Evolutionary conservation across 1,139 yeast genomes (phyloP), one percentile per base, ranked within the genome.

Genomic region (Protomyces gravidus): DNA sequence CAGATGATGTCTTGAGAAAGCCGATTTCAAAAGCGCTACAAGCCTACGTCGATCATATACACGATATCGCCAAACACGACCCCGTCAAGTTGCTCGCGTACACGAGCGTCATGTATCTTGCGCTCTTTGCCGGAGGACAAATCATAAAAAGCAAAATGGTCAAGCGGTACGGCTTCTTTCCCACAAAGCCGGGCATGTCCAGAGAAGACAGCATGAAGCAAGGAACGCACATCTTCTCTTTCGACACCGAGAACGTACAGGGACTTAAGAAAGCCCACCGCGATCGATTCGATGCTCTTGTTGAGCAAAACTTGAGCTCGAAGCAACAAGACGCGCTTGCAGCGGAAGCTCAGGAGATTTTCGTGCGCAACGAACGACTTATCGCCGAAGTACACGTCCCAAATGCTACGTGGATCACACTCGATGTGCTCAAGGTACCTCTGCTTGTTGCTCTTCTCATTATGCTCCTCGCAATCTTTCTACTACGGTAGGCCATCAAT

Each of bases 111-210:
- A 79, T 87, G 83, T 88, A 88, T 71, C 75, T 87, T 68, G 95
- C 94, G 1, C 77, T 88, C 55, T 88, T 88, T 73, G 95, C 95
- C 4, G 96, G 96, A 55, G 95, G 95, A 28, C 77, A 84, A 64
- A 78, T 87, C 56, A 79, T 87, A 82, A 76, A 85, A 62, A 83
- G 89, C 1, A 79, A 83, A 21, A 72, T 87, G 39, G 77, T 85
- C 53, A 81, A 78, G 67, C 83, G 89, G 32, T 75, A 85, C 3
- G 89, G 90, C 1, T 73, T 87, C 62, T 86, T 86, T 76, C 95
- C 95, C 3, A 83, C 83, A 65, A 80, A 84, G 60, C 80, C 80
- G 56, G 87, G 88, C 21, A 73, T 81, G 65, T 72, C 80, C 28
- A 83, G 82, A 61, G 85, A 79, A 55, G 88, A 86, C 61, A 78